Conservation (phyloP, 768 basidiomycete species). For the Russula earlei region DNA sequence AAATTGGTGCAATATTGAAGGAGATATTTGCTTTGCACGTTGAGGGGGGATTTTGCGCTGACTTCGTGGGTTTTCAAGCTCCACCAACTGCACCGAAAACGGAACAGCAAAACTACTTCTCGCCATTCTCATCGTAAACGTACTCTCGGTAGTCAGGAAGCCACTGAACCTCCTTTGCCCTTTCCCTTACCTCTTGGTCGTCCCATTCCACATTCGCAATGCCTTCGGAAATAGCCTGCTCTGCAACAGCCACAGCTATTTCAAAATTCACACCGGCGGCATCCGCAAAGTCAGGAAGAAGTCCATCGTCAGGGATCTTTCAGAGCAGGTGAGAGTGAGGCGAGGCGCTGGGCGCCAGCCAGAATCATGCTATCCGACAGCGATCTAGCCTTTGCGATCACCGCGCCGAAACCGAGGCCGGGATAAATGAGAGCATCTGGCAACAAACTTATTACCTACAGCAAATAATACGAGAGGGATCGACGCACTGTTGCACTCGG, state of each 20-base stretch:
- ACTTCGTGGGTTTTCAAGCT: no score
- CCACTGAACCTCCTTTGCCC: constrained; percentile 48
- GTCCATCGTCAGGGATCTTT: constrained; percentile 58
- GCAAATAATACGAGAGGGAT: neutral
- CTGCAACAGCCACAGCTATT: constrained; percentile 72
- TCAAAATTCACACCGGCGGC: constrained; percentile 69
- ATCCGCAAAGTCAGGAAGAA: constrained; percentile 70
- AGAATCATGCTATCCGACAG: constrained; percentile 87
- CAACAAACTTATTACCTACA: neutral
- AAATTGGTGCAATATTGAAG: no score
- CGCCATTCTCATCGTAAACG: constrained; percentile 50
- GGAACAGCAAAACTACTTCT: no score
- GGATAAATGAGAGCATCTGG: constrained; percentile 74
- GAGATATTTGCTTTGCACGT: no score
- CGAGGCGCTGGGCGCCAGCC: constrained; percentile 65
- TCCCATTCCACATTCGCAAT: constrained; percentile 49
- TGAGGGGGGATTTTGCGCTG: no score
- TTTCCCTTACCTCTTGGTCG: constrained; percentile 45
- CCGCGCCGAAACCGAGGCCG: constrained; percentile 74
- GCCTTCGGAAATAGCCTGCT: constrained; percentile 69
- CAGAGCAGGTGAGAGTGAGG: constrained; percentile 65
- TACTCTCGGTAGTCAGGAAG: constrained; percentile 56
- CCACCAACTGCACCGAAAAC: no score
- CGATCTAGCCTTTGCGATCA: constrained; percentile 50
- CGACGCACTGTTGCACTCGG: constrained; percentile 57